phyloP scores from a whole-genome alignment of 2,329 filamentous ascomycete genomes.

The Pezicula carpinea region DNA sequence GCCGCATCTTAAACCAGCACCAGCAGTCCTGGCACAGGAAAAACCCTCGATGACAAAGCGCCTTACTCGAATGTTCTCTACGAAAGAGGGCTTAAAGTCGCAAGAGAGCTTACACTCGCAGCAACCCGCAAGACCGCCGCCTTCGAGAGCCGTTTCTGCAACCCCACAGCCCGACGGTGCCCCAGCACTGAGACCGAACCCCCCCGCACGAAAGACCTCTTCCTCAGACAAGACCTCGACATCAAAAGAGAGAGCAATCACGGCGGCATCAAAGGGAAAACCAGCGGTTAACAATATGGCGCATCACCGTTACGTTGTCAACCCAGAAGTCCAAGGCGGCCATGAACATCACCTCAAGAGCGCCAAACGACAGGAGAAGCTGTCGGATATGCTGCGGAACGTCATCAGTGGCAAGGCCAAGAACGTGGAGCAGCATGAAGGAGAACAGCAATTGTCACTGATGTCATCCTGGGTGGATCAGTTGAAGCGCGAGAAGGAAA shows the following conservation, averaged over 20 bases:
- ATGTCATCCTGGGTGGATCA: constrained; percentile 97
- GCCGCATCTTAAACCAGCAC: constrained; percentile 18
- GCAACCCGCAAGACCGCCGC: constrained; percentile 13
- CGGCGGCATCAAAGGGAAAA: constrained; percentile 24
- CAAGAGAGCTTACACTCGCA: constrained; percentile 18
- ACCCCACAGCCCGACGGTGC: constrained; percentile 28
- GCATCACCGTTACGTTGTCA: constrained; percentile 45
- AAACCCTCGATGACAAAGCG: constrained; percentile 61
- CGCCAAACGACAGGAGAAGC: constrained; percentile 87
- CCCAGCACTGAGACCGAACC: constrained; percentile 26
- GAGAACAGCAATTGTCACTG: constrained; percentile 79
- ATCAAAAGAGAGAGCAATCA: constrained; percentile 22
- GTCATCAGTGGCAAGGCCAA: constrained; percentile 79
- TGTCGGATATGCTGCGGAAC: constrained; percentile 85
- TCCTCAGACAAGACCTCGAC: constrained; percentile 35
- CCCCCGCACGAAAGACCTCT: constrained; percentile 40
- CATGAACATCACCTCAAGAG: constrained; percentile 89
- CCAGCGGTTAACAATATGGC: constrained; percentile 15
- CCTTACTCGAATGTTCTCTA: constrained; percentile 61
- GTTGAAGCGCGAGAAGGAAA: constrained; percentile 80
- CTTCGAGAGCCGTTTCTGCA: constrained; percentile 26
- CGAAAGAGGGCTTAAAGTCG: constrained; percentile 42
- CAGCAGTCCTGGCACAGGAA: constrained; percentile 30
- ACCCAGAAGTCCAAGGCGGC: constrained; percentile 53
- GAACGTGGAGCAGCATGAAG: constrained; percentile 57